A percentile compares a stretch with the other conserved stretches of the same genome.
Evolutionary conservation across 1,284 basidiomycete species (phyloP).

Genomic region (Takashimella tepidaria): DNA sequence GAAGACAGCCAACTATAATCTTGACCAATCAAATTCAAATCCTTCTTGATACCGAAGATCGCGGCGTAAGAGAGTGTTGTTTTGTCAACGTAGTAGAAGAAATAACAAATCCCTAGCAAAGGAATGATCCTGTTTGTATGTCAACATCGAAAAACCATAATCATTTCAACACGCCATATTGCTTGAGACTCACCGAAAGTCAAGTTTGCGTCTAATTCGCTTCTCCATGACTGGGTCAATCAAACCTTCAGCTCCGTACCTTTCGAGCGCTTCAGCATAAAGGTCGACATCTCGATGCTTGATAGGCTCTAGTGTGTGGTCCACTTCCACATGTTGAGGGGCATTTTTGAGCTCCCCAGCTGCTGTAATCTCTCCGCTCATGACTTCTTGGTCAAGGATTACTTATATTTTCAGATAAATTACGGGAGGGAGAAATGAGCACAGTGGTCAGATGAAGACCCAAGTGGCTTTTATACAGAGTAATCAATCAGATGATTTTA

Average conservation of each 20-base stretch:
- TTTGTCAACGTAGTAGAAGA: constrained; percentile 44
- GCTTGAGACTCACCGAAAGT: constrained; percentile 13
- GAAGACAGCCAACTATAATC: constrained; percentile 46
- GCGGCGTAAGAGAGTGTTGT: constrained; percentile 44
- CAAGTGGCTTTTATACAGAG: no score
- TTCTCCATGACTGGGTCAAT: constrained; percentile 40
- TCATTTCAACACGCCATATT: no score
- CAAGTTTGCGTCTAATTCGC: constrained; percentile 36
- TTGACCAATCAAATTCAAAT: constrained; percentile 35
- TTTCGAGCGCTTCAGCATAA: constrained; percentile 39
- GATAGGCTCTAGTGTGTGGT: not conserved
- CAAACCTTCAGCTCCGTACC: constrained; percentile 33
- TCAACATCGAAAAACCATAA: no score
- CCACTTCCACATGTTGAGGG: not conserved
- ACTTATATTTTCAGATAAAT: no score
- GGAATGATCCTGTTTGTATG: constrained; percentile 38
- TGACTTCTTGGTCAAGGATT: no score
- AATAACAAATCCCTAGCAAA: constrained; percentile 38
- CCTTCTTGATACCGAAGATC: constrained; percentile 44
- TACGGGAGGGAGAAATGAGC: no score
- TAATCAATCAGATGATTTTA: no score
- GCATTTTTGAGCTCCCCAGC: not conserved
- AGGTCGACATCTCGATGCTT: constrained; percentile 28
- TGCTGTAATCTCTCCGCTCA: not conserved
- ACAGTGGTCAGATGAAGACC: no score